Base-by-base conservation (phyloP, 352 stramenopile species). In the Phytophthora megakarya region DNA sequence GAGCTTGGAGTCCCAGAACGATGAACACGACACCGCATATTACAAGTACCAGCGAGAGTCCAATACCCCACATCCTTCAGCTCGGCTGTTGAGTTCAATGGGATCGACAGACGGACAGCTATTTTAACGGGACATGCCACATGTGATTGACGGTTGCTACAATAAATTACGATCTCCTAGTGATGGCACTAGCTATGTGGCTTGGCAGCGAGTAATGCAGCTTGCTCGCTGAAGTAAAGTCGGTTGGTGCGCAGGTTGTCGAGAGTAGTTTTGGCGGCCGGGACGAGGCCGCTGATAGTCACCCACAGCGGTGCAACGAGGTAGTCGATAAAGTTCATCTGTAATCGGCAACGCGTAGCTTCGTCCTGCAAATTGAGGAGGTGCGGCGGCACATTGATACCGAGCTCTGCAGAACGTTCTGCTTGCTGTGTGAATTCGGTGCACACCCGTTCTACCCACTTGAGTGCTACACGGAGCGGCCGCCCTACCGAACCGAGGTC, bases 321-420 rank as follows among this genome's bases (percentile, higher is more conserved):
- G 67, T 93, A 93, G 66, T 93, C 83, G 65, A 93, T 89, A 49
- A 93, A 93, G 69, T 93, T 93, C 56, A 93, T 83, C 52, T 93
- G 82, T 32, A 93, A 58, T 5, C 81, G 80, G 37, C 65, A 86
- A 22, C 81, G 80, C 23, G 73, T 80, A 3, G 61, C 70, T 51
- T 91, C 80, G 28, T 90, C 78, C n/a, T 93, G 75, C 53, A 93
- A 53, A 32, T 90, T 89, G 49, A 86, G 65, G 25, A 96, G 87
- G 56, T 95, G 86, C 10, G 84, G 85, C 10, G 82, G 71, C 18
- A 93, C 74, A 15, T 80, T 79, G 19, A 96, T 46, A 1, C 83
- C 86, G 6, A 86, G 62, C 26, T 72, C 75, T 18, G 79, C 72
- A 4, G 79, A 90, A 19, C 77, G 78, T 28, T 59, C 71, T 3